A percentile compares a stretch with the other conserved stretches of the same genome.
Conservation (phyloP, 225 moss, liverwort and hornwort species). For the Sphagnum contortum region DNA sequence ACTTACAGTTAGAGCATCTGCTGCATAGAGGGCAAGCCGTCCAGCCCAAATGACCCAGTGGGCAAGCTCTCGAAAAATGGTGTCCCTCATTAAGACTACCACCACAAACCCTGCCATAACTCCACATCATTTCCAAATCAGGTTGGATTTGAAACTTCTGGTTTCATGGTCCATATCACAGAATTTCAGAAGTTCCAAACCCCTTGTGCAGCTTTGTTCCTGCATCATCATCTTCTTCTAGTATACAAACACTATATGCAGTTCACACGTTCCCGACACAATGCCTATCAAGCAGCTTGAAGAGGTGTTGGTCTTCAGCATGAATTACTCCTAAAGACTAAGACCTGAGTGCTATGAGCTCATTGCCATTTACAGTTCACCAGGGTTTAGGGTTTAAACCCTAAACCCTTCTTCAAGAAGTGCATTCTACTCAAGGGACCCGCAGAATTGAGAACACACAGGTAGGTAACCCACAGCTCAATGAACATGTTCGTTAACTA, state of each 20-base stretch:
- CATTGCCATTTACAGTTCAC: too few relatives aligned
- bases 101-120: slow-evolving; percentile 26
- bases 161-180: background rate
- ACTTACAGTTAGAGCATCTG: slow-evolving; percentile 40
- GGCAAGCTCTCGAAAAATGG: slow-evolving; percentile 25
- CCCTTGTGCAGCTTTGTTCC: background rate
- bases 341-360: too few relatives aligned
- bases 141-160: too few relatives aligned
- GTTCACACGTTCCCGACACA: too few relatives aligned
- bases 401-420: background rate
- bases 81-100: slow-evolving; percentile 36
- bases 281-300: too few relatives aligned
- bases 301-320: too few relatives aligned
- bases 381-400: background rate
- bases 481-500: too few relatives aligned
- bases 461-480: too few relatives aligned
- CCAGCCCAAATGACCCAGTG: slow-evolving; percentile 24
- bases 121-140: background rate
- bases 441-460: too few relatives aligned
- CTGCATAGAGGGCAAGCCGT: slow-evolving; percentile 16
- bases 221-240: background rate
- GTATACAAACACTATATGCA: background rate
- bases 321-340: too few relatives aligned
- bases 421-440: background rate
- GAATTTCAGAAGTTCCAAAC: background rate